Percentiles rank a stretch among this genome's conserved stretches.
These are phyloP conservation scores for Candida ficus DNA, from an alignment of 805 yeast genomes.

Conservation along the genomic window DNA sequence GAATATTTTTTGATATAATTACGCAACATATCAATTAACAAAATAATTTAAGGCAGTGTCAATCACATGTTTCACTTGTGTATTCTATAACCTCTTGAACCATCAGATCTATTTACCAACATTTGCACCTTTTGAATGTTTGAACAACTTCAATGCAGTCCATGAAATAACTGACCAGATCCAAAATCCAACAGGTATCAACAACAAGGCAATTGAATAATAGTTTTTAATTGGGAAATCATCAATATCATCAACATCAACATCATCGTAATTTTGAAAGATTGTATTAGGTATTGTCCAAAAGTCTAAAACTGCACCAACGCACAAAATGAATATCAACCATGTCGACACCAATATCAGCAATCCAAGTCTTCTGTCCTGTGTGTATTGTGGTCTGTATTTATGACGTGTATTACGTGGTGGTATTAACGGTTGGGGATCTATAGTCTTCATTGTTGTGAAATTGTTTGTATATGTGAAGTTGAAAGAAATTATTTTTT, in stretches of 20 bases:
- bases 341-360: constrained; percentile 11
- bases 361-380: constrained; percentile 11
- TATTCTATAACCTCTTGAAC: too few relatives aligned
- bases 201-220: constrained; percentile 29
- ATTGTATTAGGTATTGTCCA: constrained; percentile 12
- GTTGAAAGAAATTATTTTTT: too few relatives aligned
- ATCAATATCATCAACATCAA: constrained; percentile 11
- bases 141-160: constrained; percentile 75
- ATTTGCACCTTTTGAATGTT: constrained; percentile 67
- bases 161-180: constrained; percentile 72
- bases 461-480: too few relatives aligned
- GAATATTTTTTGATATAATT: too few relatives aligned
- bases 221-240: constrained; percentile 36
- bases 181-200: constrained; percentile 41
- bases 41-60: too few relatives aligned
- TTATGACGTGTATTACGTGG: constrained; percentile 2
- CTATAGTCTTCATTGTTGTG: constrained; percentile 1
- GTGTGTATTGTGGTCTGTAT: not conserved
- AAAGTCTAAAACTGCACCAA: constrained; percentile 8
- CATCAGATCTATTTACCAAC: not conserved
- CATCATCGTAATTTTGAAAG: constrained; percentile 3
- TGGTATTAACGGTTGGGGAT: constrained; percentile 12
- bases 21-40: too few relatives aligned
- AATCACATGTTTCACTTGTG: too few relatives aligned
- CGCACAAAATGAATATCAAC: constrained; percentile 8